A percentile compares a stretch with the other conserved stretches of the same genome.
These are phyloP conservation scores for Rhynchosporium graminicola DNA, from an alignment of 2,329 filamentous ascomycete genomes.

Conservation along the genomic window DNA sequence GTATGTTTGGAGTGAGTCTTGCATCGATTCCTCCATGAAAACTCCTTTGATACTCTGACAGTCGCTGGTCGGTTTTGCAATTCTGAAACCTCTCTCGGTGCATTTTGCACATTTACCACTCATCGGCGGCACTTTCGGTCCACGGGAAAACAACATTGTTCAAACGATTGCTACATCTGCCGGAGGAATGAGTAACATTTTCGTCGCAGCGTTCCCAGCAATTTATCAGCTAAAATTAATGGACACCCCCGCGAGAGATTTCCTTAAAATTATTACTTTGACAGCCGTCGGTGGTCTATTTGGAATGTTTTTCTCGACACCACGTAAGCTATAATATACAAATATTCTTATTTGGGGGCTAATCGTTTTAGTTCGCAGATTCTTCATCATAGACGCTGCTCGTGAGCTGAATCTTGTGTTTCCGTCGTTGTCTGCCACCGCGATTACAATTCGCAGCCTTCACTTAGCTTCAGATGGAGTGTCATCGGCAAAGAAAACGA, in stretches of 20 bases:
- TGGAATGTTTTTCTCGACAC: neutral
- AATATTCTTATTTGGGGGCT: too few relatives aligned
- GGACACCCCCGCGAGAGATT: neutral
- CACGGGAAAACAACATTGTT: neutral
- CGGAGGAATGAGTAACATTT: neutral
- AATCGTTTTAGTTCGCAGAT: slow-evolving; percentile 35
- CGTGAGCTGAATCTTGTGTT: slow-evolving; percentile 61
- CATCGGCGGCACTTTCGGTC: neutral
- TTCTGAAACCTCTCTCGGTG: neutral
- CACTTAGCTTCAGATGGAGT: slow-evolving; percentile 56
- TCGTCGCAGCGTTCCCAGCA: neutral
- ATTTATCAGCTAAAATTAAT: neutral
- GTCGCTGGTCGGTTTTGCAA: neutral
- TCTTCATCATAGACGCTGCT: slow-evolving; percentile 67
- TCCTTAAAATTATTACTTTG: neutral
- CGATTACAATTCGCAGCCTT: slow-evolving; percentile 64
- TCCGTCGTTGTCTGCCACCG: slow-evolving; percentile 60
- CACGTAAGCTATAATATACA: too few relatives aligned
- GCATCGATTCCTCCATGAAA: neutral
- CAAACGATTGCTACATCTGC: neutral
- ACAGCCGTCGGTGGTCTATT: neutral
- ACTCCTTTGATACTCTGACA: neutral
- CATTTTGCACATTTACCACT: neutral
- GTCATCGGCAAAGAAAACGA: slow-evolving; percentile 55
- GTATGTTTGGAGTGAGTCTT: neutral